Base-by-base conservation (phyloP, 129 eudicot genomes). In the Pittosporum tobira region DNA sequence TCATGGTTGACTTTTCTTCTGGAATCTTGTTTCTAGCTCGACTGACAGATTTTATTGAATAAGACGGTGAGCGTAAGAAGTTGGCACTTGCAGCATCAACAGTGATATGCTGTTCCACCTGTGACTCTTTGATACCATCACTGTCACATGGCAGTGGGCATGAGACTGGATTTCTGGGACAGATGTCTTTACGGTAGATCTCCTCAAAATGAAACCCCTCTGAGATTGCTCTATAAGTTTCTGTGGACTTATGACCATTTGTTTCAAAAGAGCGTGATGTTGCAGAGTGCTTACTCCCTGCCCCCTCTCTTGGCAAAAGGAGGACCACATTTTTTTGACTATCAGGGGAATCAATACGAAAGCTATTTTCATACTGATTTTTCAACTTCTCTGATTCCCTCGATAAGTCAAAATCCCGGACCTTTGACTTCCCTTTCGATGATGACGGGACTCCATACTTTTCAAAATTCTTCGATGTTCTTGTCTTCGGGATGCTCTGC, bases 361-460 rank as follows among this genome's bases (percentile, higher is more conserved):
- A 13, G 52, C 44, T 52, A 51, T 57, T 21, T 55, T 18, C n/a
- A 51, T n/a, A 45, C 12, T 51, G 40, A 60, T 61, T 59, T 61
- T 57, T 76, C 58, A 70, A 61, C 63, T 70, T 62, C 28, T 61
- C 68, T 15, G 61, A 4, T 77, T 56, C 67, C n/a, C 38, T 44
- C n/a, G 21, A 21, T 55, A 66, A 19, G 64, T 77, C 77, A 18
- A 51, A 53, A 14, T 61, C 76, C 65, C 42, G 77, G 42, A 75
- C 60, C 78, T 77, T 81, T 36, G 51, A 21, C 59, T 72, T 80
- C 51, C 88, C 82, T 70, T 75, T 81, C 20, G 37, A 51, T 24
- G 61, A 43, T 22, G 80, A 76, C 3, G 51, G 21, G 12, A 19
- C 62, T 25, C 49, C 56, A 37, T 18, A 61, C 40, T n/a, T 22